Percentiles rank a stretch among this genome's conserved stretches.
Conservation (phyloP, 2,329 filamentous ascomycete species). For the Pseudocercospora vitis region DNA sequence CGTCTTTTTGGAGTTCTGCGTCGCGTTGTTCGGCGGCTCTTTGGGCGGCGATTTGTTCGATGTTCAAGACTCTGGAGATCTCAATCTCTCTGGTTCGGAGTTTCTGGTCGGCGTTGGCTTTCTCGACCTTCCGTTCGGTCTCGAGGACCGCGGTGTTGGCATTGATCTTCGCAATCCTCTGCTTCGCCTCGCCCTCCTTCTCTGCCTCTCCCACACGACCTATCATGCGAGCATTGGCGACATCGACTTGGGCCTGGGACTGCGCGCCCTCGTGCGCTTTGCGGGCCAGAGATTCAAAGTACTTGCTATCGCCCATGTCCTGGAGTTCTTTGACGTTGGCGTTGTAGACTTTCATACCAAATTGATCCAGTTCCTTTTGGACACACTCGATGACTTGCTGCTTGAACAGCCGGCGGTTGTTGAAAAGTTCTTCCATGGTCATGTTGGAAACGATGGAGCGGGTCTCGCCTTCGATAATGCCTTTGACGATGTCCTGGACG, state of each 20-base stretch:
- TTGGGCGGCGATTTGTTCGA: conserved; percentile 71
- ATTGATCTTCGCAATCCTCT: conserved; percentile 84
- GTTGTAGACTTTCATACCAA: conserved; percentile 67
- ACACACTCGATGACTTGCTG: conserved; percentile 62
- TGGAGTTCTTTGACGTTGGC: conserved; percentile 84
- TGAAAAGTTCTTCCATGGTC: conserved; percentile 54
- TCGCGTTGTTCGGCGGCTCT: conserved; percentile 73
- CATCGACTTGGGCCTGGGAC: conserved; percentile 70
- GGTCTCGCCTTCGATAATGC: conserved; percentile 86
- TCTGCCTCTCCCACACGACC: conserved; percentile 76
- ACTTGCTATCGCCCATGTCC: conserved; percentile 77
- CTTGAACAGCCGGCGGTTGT: conserved; percentile 49
- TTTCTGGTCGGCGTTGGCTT: conserved; percentile 71
- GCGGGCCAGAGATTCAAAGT: conserved; percentile 77
- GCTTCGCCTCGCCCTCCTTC: conserved; percentile 76
- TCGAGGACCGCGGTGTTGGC: conserved; percentile 81
- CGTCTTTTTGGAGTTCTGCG: conserved; percentile 75
- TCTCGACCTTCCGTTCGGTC: conserved; percentile 80
- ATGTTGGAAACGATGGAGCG: conserved; percentile 79
- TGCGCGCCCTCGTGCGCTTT: conserved; percentile 84
- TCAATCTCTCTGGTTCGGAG: conserved; percentile 71
- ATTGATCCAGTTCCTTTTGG: conserved; percentile 75
- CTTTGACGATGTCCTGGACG: conserved; percentile 82
- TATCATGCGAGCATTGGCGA: conserved; percentile 57
- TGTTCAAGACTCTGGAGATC: conserved; percentile 71